These are phyloP conservation scores for Chrysopogon serrulatus DNA, from an alignment of 176 grass and related monocot species.

Conservation along the genomic window DNA sequence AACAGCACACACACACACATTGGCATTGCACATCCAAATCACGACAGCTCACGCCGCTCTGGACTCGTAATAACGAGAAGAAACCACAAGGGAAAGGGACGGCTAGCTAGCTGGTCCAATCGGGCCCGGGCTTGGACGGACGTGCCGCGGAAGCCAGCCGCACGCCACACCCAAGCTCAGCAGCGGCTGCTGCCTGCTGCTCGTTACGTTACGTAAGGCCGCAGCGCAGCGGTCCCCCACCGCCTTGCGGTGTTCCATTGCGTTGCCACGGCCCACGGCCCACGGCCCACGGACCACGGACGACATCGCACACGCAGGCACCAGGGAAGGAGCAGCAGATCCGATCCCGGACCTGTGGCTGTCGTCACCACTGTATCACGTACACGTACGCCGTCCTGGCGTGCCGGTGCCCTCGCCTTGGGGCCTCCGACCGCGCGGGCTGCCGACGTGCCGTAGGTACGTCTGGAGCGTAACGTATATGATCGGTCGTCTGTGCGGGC, in stretches of 20 bases:
- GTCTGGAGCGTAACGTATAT: too few relatives aligned
- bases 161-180: neutral
- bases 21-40: neutral
- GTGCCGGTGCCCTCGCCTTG: too few relatives aligned
- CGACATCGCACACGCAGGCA: neutral
- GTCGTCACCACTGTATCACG: neutral
- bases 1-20: too few relatives aligned
- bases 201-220: neutral
- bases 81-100: neutral
- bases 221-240: too few relatives aligned
- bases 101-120: neutral
- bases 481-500: too few relatives aligned
- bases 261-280: too few relatives aligned
- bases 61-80: neutral
- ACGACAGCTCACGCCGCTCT: slow-evolving; percentile 29
- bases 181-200: neutral
- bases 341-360: neutral
- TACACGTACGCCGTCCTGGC: neutral
- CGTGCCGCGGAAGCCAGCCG: neutral
- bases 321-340: too few relatives aligned
- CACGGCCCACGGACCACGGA: too few relatives aligned
- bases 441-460: too few relatives aligned
- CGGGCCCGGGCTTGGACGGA: neutral
- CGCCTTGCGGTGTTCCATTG: too few relatives aligned
- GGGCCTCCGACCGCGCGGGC: too few relatives aligned